These are phyloP conservation scores for Pythium aristosporum DNA, from an alignment of 352 stramenopile genomes.

Conservation along the genomic window DNA sequence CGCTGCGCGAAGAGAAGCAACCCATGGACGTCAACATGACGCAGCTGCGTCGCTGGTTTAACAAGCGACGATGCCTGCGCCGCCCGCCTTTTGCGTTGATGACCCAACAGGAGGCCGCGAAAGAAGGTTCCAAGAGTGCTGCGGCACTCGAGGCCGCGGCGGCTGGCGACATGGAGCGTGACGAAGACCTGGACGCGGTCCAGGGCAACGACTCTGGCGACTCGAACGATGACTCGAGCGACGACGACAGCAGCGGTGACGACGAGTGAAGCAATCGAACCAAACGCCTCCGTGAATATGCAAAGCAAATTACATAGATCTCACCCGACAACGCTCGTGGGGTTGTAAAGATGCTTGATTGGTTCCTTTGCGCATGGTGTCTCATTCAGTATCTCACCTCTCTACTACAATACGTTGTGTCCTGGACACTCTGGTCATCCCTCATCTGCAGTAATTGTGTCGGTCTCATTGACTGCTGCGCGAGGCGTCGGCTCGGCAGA, in stretches of 20 bases:
- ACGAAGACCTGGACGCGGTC: constrained; percentile 12
- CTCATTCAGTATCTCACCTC: neutral
- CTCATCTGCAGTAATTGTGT: too few species aligned
- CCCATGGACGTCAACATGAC: constrained; percentile 85
- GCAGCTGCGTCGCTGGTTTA: constrained; percentile 82
- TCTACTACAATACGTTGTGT: neutral
- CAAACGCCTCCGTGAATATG: neutral
- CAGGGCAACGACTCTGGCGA: constrained; percentile 25
- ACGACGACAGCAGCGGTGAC: constrained; percentile 51
- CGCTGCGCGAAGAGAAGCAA: constrained; percentile 80
- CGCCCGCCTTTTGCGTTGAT: constrained; percentile 82
- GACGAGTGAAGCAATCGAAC: constrained; percentile 11
- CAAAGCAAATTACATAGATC: too few species aligned
- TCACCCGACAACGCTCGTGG: too few species aligned
- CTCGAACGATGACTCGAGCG: constrained; percentile 50
- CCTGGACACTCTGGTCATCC: too few species aligned
- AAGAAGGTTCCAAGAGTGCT: constrained; percentile 53
- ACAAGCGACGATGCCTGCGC: constrained; percentile 81
- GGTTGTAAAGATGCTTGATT: too few species aligned
- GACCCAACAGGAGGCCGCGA: constrained; percentile 65
- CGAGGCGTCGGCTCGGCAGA: too few species aligned
- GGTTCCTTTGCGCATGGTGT: neutral
- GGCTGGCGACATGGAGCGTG: constrained; percentile 24
- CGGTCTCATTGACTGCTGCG: too few species aligned
- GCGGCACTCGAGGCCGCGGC: constrained; percentile 35